Evolutionary conservation across 164 flowering plant genomes (phyloP).

Genomic region (Amborella trichopoda): DNA sequence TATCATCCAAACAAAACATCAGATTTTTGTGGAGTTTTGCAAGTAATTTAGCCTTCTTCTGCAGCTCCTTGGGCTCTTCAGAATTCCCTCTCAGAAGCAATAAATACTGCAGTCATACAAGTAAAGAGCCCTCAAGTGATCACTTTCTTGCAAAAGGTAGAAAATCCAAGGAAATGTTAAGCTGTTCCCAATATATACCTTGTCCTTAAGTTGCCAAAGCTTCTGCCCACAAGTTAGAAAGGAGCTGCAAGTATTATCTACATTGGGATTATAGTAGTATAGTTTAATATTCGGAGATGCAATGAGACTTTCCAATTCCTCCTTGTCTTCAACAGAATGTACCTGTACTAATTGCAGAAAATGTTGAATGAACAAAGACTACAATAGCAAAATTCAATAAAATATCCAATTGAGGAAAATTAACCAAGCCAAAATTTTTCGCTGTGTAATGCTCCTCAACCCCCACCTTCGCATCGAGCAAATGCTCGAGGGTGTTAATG

Average conservation of each 20-base stretch:
- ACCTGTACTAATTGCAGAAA: no score
- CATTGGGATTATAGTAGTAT: conserved; percentile 37
- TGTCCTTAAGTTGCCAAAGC: conserved; percentile 50
- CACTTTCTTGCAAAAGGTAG: no score
- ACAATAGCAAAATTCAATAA: neutral
- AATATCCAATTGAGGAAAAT: neutral
- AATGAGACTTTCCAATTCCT: conserved; percentile 57
- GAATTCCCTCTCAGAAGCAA: conserved; percentile 19
- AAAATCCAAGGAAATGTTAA: no score
- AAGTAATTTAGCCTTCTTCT: conserved; percentile 30
- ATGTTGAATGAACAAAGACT: no score
- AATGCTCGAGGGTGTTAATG: conserved; percentile 71
- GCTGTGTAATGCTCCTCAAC: no score
- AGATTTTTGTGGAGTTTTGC: conserved; percentile 50
- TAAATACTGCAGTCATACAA: conserved; percentile 33
- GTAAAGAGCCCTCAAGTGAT: neutral
- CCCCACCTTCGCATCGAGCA: conserved; percentile 88
- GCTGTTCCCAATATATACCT: no score
- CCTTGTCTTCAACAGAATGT: conserved; percentile 52
- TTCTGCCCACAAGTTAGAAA: conserved; percentile 10
- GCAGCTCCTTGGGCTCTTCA: conserved; percentile 22
- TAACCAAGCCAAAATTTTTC: neutral
- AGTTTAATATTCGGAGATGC: conserved; percentile 49
- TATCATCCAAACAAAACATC: conserved; percentile 45
- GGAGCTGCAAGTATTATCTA: conserved; percentile 13